Evolutionary conservation across 345 rosid genomes (phyloP).

Genomic region (Rhodamnia argentea): DNA sequence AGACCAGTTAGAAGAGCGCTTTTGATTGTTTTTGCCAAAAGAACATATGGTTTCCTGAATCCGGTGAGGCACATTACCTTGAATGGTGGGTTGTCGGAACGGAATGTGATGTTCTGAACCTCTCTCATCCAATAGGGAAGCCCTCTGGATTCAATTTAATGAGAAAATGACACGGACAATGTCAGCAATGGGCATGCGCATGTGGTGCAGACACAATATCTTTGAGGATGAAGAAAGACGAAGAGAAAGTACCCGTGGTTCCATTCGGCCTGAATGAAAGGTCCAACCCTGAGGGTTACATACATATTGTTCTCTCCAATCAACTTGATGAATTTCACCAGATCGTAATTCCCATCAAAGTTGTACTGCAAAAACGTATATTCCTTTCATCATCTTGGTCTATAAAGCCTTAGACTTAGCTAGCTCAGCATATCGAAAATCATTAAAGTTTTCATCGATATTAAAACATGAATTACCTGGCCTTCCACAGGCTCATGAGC

Average conservation of each 20-base stretch:
- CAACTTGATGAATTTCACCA: conserved; percentile 69
- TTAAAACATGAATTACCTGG: conserved; percentile 13
- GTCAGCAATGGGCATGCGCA: not conserved
- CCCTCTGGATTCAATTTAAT: conserved; percentile 35
- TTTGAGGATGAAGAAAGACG: not conserved
- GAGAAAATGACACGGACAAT: not conserved
- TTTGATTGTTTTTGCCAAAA: not conserved
- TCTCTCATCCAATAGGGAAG: conserved; percentile 91
- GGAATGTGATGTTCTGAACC: conserved; percentile 54
- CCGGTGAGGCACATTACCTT: conserved; percentile 39
- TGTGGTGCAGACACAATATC: not conserved
- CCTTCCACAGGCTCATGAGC: conserved; percentile 47
- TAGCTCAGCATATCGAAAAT: not conserved
- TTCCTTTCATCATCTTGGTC: not conserved
- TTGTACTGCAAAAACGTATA: conserved; percentile 29
- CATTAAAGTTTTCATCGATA: not conserved
- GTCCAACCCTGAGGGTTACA: conserved; percentile 67
- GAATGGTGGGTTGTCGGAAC: conserved; percentile 63
- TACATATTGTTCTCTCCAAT: conserved; percentile 46
- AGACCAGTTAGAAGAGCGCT: not conserved
- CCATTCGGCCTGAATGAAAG: conserved; percentile 97
- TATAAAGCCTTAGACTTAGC: not conserved
- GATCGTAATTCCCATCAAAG: conserved; percentile 56
- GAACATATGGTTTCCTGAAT: not conserved
- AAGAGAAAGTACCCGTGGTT: conserved; percentile 62